A percentile compares a stretch with the other conserved stretches of the same genome.
Conservation (phyloP, 2,329 filamentous ascomycete genomes). For the Fusarium papillatum region DNA sequence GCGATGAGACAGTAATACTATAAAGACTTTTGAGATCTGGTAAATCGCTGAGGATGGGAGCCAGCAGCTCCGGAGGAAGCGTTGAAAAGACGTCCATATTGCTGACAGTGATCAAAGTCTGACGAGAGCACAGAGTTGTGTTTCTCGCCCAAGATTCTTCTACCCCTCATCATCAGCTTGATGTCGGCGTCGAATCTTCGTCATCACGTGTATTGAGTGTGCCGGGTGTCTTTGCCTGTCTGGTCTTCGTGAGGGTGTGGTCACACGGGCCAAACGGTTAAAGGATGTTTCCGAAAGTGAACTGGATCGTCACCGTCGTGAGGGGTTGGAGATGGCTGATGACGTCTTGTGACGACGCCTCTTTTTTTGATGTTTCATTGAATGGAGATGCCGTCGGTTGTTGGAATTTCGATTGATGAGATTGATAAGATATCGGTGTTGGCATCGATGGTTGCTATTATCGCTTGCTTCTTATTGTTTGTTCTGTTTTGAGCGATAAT, state of each 20-base stretch:
- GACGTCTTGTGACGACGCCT: constrained; percentile 7
- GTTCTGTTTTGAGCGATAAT: not conserved
- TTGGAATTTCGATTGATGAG: not conserved
- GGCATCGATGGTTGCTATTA: not conserved
- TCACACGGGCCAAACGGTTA: not conserved
- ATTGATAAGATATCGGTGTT: not conserved
- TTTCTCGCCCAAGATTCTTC: not conserved
- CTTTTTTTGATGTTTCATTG: not conserved
- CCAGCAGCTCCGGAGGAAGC: constrained; percentile 20
- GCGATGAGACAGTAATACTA: constrained; percentile 6
- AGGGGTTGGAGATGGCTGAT: constrained; percentile 13
- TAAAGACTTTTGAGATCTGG: constrained; percentile 19
- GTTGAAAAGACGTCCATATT: constrained; percentile 25
- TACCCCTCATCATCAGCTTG: constrained; percentile 18
- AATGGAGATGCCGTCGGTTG: not conserved
- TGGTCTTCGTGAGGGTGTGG: constrained; percentile 6
- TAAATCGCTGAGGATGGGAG: constrained; percentile 10
- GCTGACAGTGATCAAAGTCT: not conserved
- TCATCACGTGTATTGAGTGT: constrained; percentile 16
- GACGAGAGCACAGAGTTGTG: not conserved
- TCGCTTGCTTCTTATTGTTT: not conserved
- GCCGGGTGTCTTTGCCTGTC: not conserved
- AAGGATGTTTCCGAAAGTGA: constrained; percentile 11
- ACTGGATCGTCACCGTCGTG: constrained; percentile 13
- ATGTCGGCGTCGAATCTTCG: constrained; percentile 5